phyloP scores from a whole-genome alignment of 257 asterid genomes.

The Salvia rosmarinus region DNA sequence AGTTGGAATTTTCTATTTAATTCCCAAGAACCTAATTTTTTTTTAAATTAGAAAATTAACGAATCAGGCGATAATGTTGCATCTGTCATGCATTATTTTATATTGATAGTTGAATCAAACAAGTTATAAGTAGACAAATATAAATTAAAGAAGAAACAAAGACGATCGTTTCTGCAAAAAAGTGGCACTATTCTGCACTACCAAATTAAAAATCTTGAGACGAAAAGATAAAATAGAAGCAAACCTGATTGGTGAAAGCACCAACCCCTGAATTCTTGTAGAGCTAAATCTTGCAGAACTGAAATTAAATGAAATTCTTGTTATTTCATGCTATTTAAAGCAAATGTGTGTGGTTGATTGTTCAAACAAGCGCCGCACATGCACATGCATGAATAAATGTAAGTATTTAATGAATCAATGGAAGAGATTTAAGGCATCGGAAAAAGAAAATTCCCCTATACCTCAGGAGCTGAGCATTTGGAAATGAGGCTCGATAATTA shows the following conservation, averaged over 20 bases:
- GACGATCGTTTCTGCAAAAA: background rate
- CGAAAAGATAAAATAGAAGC: slow-evolving; percentile 5
- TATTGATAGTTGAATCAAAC: slow-evolving; percentile 8
- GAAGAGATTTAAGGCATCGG: background rate
- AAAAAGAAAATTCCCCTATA: background rate
- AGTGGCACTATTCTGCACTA: background rate
- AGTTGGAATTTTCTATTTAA: background rate
- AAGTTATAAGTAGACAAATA: background rate
- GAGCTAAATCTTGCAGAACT: background rate
- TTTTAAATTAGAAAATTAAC: background rate
- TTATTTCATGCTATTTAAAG: background rate
- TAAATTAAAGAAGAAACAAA: background rate
- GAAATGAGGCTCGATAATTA: background rate
- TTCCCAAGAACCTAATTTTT: slow-evolving; percentile 10
- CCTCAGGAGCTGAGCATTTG: background rate
- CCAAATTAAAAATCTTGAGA: background rate
- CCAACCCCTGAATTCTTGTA: background rate
- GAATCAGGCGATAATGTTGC: background rate
- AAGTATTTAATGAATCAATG: background rate
- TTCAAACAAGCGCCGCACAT: background rate
- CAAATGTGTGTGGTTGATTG: background rate
- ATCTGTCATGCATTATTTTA: background rate
- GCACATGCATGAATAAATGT: slow-evolving; percentile 13
- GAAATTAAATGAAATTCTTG: background rate
- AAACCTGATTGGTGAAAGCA: slow-evolving; percentile 30